Evolutionary conservation across 1,284 basidiomycete genomes (phyloP).

Genomic region (Irpex sp.): DNA sequence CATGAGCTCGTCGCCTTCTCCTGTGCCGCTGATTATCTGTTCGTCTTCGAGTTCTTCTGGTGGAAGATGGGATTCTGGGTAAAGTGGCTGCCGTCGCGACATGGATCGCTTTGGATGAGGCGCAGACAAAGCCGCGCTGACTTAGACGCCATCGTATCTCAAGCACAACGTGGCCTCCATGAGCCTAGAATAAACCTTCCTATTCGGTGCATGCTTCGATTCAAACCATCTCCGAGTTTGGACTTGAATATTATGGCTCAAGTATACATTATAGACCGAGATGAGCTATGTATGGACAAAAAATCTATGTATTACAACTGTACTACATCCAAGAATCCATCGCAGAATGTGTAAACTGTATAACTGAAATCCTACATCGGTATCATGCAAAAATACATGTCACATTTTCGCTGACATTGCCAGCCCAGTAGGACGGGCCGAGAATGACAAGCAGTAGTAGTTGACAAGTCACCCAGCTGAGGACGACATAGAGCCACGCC

Average conservation of each 20-base stretch:
- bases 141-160: conserved; percentile 16
- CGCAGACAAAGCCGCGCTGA: background rate
- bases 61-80: conserved; percentile 2
- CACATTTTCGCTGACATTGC: conserved; percentile 36
- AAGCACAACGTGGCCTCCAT: conserved; percentile 26
- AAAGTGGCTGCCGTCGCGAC: conserved; percentile 22
- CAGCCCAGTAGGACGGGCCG: conserved; percentile 66
- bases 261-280: too few species aligned
- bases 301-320: too few species aligned
- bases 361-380: too few species aligned
- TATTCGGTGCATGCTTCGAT: too few species aligned
- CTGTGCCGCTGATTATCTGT: conserved; percentile 25
- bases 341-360: too few species aligned
- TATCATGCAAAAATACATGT: conserved; percentile 33
- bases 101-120: conserved; percentile 13
- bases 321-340: too few species aligned
- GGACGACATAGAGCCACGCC: conserved; percentile 64
- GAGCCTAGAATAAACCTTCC: conserved; percentile 11
- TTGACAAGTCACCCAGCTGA: conserved; percentile 74
- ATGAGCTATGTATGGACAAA: too few species aligned
- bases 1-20: conserved; percentile 32
- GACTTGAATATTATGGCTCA: too few species aligned
- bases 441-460: conserved; percentile 72
- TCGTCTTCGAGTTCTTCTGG: conserved; percentile 20
- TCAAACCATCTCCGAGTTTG: too few species aligned